Evolutionary conservation across 2,329 filamentous ascomycete genomes (phyloP).

Genomic region (Pestalotiopsis sp.): DNA sequence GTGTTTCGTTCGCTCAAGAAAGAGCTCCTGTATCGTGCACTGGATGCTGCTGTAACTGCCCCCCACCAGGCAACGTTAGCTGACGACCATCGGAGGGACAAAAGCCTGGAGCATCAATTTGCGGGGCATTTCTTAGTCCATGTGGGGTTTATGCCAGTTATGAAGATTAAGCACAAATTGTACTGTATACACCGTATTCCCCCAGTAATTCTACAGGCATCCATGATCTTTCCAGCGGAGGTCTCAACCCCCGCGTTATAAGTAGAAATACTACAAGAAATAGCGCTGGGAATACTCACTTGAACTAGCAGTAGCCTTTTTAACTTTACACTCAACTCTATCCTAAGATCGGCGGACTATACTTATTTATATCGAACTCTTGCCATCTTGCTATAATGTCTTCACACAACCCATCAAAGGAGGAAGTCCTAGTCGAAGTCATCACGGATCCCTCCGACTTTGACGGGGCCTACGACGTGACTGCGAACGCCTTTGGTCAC

Average conservation of each 20-base stretch:
- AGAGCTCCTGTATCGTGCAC: not conserved
- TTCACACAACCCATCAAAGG: not conserved
- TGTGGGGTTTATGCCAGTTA: conserved; percentile 3
- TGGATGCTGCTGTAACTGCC: not conserved
- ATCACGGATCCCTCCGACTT: conserved; percentile 25
- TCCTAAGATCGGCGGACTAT: not conserved
- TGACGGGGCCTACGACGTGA: conserved; percentile 29
- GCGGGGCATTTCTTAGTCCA: not conserved
- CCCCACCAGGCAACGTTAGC: conserved; percentile 10
- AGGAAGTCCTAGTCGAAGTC: conserved; percentile 25
- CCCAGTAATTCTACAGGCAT: not conserved
- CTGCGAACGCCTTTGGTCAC: conserved; percentile 47
- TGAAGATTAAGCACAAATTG: not conserved
- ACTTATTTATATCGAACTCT: not conserved
- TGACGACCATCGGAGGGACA: not conserved
- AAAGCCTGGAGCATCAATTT: not conserved
- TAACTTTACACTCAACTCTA: not conserved
- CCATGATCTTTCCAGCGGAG: not conserved
- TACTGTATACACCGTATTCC: not conserved
- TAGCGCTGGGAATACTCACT: not conserved
- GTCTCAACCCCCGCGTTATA: not conserved
- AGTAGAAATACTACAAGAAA: not conserved
- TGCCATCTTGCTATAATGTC: not conserved
- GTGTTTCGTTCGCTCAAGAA: not conserved
- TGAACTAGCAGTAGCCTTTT: not conserved